These are phyloP conservation scores for Fusarium proliferatum DNA, from an alignment of 2,329 filamentous ascomycete genomes.

Conservation along the genomic window DNA sequence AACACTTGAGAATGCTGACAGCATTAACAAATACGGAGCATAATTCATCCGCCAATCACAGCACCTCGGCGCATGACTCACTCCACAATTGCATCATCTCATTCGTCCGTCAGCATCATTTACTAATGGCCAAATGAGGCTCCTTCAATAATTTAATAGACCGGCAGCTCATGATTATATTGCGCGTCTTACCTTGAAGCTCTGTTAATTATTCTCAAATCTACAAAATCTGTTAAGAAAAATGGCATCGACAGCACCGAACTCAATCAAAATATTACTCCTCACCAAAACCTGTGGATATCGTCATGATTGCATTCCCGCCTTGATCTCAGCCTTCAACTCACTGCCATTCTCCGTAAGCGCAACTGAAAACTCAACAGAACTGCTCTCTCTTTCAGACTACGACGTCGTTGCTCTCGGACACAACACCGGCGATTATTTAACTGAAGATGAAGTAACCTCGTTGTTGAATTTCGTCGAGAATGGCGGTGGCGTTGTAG, in stretches of 20 bases:
- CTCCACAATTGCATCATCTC: neutral
- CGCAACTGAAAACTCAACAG: constrained; percentile 15
- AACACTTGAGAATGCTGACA: neutral
- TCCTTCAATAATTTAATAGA: neutral
- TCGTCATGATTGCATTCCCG: constrained; percentile 23
- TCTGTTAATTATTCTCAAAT: fast-evolving
- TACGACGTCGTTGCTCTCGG: constrained; percentile 17
- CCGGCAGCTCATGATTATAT: neutral
- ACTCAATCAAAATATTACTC: constrained; percentile 4
- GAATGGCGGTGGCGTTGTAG: constrained; percentile 21
- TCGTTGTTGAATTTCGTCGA: neutral
- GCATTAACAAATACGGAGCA: no score
- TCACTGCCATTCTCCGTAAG: neutral
- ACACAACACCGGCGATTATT: constrained; percentile 15
- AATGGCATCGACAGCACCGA: neutral
- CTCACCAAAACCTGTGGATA: constrained; percentile 26
- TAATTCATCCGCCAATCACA: neutral
- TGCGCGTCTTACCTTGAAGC: neutral
- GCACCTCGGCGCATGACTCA: neutral
- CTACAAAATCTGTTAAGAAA: fast-evolving
- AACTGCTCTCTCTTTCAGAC: neutral
- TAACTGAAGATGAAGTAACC: neutral
- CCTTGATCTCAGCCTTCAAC: constrained; percentile 5
- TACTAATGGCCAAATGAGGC: no score
- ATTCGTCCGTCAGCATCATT: neutral